Evolutionary conservation across 2,329 filamentous ascomycete genomes (phyloP).

Genomic region (Talaromyces pinophilus): DNA sequence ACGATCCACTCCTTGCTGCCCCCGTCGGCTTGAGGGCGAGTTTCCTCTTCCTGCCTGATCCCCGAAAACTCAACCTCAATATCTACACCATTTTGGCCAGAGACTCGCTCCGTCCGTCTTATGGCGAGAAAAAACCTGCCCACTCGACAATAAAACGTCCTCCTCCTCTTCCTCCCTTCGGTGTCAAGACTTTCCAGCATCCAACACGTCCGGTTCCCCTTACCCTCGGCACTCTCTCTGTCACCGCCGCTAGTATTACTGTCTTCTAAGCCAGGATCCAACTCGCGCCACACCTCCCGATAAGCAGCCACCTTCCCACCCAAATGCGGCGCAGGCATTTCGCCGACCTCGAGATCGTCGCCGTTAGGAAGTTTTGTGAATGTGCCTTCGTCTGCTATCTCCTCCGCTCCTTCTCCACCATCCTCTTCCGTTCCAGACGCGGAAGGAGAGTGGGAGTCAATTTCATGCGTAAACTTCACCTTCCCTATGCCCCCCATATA

Average conservation of each 20-base stretch:
- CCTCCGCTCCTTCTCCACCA: neutral
- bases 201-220: neutral
- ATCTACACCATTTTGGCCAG: neutral
- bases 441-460: neutral
- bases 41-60: neutral
- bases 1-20: neutral
- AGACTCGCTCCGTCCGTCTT: neutral
- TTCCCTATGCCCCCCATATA: neutral
- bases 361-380: conserved; percentile 44
- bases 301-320: conserved; percentile 50
- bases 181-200: neutral
- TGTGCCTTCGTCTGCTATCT: conserved; percentile 28
- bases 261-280: conserved; percentile 21
- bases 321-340: conserved; percentile 36
- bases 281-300: conserved; percentile 67
- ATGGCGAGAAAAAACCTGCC: neutral
- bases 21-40: neutral
- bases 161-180: neutral
- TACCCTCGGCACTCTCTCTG: too few species aligned
- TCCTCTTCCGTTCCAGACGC: neutral
- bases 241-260: too few species aligned
- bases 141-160: conserved; percentile 7
- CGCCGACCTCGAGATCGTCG: conserved; percentile 43
- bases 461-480: neutral
- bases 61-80: neutral